Percentiles rank a stretch among this genome's conserved stretches.
Evolutionary conservation across 345 rosid species (phyloP).

Genomic region (Hibiscus syriacus): DNA sequence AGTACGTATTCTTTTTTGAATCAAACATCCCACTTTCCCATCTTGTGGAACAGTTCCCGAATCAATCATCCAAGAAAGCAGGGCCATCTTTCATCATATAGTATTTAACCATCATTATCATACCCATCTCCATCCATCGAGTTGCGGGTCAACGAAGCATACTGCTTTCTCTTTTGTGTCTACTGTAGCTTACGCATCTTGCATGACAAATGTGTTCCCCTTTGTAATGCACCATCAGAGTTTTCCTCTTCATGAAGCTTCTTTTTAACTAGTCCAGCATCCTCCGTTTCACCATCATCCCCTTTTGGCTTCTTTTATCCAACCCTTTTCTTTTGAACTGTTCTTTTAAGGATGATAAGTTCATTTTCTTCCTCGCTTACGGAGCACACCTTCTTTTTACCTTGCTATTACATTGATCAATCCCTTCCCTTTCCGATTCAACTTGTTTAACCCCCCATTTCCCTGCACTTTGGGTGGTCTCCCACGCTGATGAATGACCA

Average conservation of each 20-base stretch:
- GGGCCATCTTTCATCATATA: slow-evolving; percentile 66
- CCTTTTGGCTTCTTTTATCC: slow-evolving; percentile 34
- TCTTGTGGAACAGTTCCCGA: slow-evolving; percentile 42
- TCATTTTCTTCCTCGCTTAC: slow-evolving; percentile 38
- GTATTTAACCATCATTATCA: slow-evolving; percentile 46
- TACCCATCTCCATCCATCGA: slow-evolving; percentile 41
- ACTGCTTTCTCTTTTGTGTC: slow-evolving; percentile 48
- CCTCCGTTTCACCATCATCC: not conserved
- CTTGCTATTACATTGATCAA: not conserved
- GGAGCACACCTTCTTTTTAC: not conserved
- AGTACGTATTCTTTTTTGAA: slow-evolving; percentile 27
- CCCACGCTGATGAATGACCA: slow-evolving; percentile 21
- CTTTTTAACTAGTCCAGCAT: slow-evolving; percentile 17
- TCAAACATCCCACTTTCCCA: slow-evolving; percentile 52
- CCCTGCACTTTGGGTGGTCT: slow-evolving; percentile 15
- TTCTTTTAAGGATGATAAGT: slow-evolving; percentile 46
- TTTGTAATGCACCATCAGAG: slow-evolving; percentile 16
- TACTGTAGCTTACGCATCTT: slow-evolving; percentile 40
- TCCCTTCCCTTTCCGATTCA: not conserved
- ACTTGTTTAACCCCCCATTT: not conserved
- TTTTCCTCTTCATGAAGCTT: slow-evolving; percentile 13
- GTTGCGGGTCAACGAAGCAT: slow-evolving; percentile 57
- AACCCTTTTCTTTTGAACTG: slow-evolving; percentile 32
- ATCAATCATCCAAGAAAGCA: slow-evolving; percentile 86
- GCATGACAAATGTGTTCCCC: slow-evolving; percentile 3